phyloP scores from a whole-genome alignment of 805 yeast species.

The Brettanomyces nanus region DNA sequence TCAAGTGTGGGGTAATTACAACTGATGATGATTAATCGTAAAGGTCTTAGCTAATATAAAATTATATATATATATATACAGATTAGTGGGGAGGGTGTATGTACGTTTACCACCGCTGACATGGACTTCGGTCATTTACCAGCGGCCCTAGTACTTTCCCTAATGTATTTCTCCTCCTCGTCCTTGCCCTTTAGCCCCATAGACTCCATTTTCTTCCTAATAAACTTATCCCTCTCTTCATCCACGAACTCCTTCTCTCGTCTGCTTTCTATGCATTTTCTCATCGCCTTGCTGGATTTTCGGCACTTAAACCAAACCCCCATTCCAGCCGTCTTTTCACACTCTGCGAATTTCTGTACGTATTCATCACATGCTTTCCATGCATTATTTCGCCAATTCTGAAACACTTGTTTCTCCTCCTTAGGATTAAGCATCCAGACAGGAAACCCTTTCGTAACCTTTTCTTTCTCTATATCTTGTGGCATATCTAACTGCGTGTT shows the following conservation, averaged over 20 bases:
- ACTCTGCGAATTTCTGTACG: conserved; percentile 61
- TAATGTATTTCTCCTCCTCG: conserved; percentile 4
- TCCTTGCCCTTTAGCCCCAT: conserved; percentile 16
- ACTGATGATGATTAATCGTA: too few species aligned
- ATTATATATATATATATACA: too few species aligned
- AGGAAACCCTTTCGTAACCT: conserved; percentile 38
- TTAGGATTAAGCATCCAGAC: conserved; percentile 70
- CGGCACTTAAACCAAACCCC: conserved; percentile 63
- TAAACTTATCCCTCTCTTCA: conserved; percentile 55
- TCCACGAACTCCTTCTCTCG: conserved; percentile 62
- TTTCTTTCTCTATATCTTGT: conserved; percentile 20
- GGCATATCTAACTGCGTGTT: too few species aligned
- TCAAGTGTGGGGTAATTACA: too few species aligned
- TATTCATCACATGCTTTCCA: conserved; percentile 58
- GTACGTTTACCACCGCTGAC: too few species aligned
- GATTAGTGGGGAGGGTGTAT: too few species aligned
- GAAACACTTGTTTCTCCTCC: conserved; percentile 67
- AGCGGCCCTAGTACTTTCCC: conserved; percentile 1
- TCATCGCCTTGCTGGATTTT: conserved; percentile 47
- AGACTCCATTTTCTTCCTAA: conserved; percentile 43
- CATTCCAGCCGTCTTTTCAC: conserved; percentile 56
- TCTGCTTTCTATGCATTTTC: conserved; percentile 52
- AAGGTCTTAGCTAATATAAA: too few species aligned
- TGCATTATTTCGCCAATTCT: conserved; percentile 59
- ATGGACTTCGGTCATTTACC: too few species aligned